Evolutionary conservation across 345 rosid species (phyloP).

Genomic region (Lagerstroemia speciosa): DNA sequence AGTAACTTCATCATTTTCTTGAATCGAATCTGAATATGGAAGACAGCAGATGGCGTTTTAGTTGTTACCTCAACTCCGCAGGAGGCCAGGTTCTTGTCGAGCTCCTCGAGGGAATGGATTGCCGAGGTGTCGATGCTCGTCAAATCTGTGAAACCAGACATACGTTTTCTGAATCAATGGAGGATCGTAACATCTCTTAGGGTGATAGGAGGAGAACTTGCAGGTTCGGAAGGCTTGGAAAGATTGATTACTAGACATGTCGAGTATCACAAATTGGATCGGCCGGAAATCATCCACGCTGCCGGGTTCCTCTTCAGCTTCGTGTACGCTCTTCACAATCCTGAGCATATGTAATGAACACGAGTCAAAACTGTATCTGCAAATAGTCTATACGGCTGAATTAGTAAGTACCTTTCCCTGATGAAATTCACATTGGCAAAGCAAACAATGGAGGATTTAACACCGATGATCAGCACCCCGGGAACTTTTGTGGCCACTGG

Average conservation of each 20-base stretch:
- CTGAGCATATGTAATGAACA: slow-evolving; percentile 25
- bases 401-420: slow-evolving; percentile 44
- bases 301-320: slow-evolving; percentile 29
- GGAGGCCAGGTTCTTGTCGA: slow-evolving; percentile 37
- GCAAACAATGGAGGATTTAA: slow-evolving; percentile 74
- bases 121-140: slow-evolving; percentile 74
- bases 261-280: slow-evolving; percentile 55
- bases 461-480: slow-evolving; percentile 42
- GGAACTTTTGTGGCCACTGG: slow-evolving; percentile 66
- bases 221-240: background rate
- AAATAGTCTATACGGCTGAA: background rate
- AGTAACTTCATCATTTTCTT: background rate
- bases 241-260: slow-evolving; percentile 66
- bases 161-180: background rate
- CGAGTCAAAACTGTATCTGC: too few species aligned
- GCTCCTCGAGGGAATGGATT: slow-evolving; percentile 59
- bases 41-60: too few species aligned
- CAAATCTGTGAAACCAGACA: slow-evolving; percentile 34
- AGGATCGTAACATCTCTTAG: too few species aligned
- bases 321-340: slow-evolving; percentile 39
- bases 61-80: slow-evolving; percentile 49
- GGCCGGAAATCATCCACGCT: slow-evolving; percentile 19
- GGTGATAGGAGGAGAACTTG: too few species aligned
- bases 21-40: background rate
- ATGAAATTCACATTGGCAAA: slow-evolving; percentile 81